A percentile compares a stretch with the other conserved stretches of the same genome.
Conservation (phyloP, 2,329 filamentous ascomycete genomes). For the Apiospora pterosperma region DNA sequence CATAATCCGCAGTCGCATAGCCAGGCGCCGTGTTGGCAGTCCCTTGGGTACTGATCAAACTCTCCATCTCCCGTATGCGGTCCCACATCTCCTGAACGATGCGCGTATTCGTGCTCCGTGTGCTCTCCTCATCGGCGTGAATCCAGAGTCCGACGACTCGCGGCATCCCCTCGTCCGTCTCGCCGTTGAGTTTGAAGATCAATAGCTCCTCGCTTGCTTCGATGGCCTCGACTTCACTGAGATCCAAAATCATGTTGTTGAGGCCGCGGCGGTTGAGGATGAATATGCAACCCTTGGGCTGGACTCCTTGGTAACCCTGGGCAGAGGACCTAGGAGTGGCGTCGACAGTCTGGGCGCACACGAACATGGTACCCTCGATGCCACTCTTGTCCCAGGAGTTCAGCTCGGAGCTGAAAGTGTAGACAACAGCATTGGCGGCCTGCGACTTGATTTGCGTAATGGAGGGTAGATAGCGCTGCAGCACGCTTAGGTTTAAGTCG, state of each 20-base stretch:
- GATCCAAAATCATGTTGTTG: conserved; percentile 66
- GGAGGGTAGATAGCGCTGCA: conserved; percentile 75
- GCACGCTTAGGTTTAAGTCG: conserved; percentile 81
- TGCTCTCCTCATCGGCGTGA: conserved; percentile 46
- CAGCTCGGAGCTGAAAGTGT: conserved; percentile 54
- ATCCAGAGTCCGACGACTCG: conserved; percentile 54
- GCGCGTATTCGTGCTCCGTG: conserved; percentile 36
- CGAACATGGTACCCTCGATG: conserved; percentile 84
- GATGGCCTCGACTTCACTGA: conserved; percentile 59
- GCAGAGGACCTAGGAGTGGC: conserved; percentile 27
- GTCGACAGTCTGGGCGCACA: conserved; percentile 59
- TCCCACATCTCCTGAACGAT: conserved; percentile 42
- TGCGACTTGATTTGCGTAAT: conserved; percentile 73
- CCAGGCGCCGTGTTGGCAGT: neutral
- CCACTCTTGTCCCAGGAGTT: conserved; percentile 37
- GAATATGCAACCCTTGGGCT: conserved; percentile 55
- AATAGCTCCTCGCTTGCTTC: conserved; percentile 58
- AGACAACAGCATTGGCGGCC: conserved; percentile 82
- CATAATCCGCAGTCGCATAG: conserved; percentile 16
- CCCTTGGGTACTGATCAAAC: conserved; percentile 2
- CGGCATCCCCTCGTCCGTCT: conserved; percentile 11
- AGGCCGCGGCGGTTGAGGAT: conserved; percentile 70
- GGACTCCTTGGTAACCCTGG: conserved; percentile 28
- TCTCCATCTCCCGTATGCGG: conserved; percentile 19
- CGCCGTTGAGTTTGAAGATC: conserved; percentile 40